Percentiles rank a stretch among this genome's conserved stretches.
These are phyloP conservation scores for Cryptosporidium sp. DNA, from an alignment of 169 alveolate genomes.

Conservation along the genomic window DNA sequence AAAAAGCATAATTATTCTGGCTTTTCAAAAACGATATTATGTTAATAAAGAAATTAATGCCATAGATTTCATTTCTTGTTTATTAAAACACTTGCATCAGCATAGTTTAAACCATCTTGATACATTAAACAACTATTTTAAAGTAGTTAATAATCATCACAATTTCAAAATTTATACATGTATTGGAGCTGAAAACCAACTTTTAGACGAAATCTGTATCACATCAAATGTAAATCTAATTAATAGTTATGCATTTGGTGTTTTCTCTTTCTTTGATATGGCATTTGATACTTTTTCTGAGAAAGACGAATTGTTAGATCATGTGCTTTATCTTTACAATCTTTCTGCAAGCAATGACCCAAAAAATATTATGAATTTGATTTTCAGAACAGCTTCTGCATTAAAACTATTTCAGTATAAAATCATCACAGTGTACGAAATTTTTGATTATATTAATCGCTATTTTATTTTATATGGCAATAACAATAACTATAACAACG, in stretches of 20 bases:
- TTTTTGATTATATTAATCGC: conserved; percentile 7
- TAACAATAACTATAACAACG: neutral
- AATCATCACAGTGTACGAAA: neutral
- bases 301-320: conserved; percentile 14
- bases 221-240: conserved; percentile 3
- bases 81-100: conserved; percentile 21
- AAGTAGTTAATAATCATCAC: neutral
- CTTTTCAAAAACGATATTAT: conserved; percentile 18
- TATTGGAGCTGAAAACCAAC: neutral
- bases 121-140: conserved; percentile 27
- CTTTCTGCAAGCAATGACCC: neutral
- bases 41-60: conserved; percentile 16
- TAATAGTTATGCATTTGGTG: conserved; percentile 34
- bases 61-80: conserved; percentile 7
- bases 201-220: neutral
- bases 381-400: conserved; percentile 28
- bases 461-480: neutral
- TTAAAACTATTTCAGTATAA: conserved; percentile 11
- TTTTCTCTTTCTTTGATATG: conserved; percentile 49
- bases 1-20: neutral
- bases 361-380: conserved; percentile 7
- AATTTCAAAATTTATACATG: conserved; percentile 5
- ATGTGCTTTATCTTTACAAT: conserved; percentile 18
- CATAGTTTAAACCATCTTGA: neutral
- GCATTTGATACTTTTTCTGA: conserved; percentile 29